Conservation (phyloP, 2,329 filamentous ascomycete genomes). For the Aureobasidium lini region DNA sequence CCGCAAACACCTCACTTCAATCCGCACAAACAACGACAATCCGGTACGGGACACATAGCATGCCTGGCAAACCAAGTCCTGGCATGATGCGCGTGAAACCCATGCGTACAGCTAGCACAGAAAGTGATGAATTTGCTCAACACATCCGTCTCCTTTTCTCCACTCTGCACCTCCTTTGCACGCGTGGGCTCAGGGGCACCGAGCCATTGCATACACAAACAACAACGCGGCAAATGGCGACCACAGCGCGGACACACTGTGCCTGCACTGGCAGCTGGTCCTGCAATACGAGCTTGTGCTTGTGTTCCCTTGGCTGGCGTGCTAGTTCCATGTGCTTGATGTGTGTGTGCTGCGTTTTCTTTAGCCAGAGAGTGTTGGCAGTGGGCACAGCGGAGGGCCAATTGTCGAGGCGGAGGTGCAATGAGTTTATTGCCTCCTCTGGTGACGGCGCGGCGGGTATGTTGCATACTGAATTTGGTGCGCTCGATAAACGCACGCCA, state of each 20-base stretch:
- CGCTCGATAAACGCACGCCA: constrained; percentile 65
- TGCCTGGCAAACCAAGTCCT: constrained; percentile 53
- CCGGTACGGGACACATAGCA: constrained; percentile 47
- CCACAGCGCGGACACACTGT: constrained; percentile 55
- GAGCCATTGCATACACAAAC: constrained; percentile 55
- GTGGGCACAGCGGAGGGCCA: constrained; percentile 69
- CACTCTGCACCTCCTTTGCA: constrained; percentile 18
- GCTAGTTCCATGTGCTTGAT: constrained; percentile 19
- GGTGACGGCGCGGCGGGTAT: constrained; percentile 59
- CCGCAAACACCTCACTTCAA: constrained; percentile 17
- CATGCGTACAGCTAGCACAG: constrained; percentile 57
- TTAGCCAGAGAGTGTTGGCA: constrained; percentile 54
- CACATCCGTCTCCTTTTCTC: constrained; percentile 32
- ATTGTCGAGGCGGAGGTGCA: constrained; percentile 58
- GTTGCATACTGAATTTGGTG: constrained; percentile 70
- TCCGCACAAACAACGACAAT: constrained; percentile 48
- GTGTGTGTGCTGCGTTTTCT: constrained; percentile 17
- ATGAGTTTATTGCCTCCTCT: constrained; percentile 57
- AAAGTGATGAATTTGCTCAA: constrained; percentile 52
- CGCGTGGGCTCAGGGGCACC: constrained; percentile 50
- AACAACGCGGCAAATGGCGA: constrained; percentile 56
- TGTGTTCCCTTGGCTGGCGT: constrained; percentile 14
- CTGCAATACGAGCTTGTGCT: constrained; percentile 21
- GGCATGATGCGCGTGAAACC: constrained; percentile 57
- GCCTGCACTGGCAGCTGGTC: constrained; percentile 29